phyloP scores from a whole-genome alignment of 495 filamentous ascomycete species.

The Hypoxylon cercidicola region DNA sequence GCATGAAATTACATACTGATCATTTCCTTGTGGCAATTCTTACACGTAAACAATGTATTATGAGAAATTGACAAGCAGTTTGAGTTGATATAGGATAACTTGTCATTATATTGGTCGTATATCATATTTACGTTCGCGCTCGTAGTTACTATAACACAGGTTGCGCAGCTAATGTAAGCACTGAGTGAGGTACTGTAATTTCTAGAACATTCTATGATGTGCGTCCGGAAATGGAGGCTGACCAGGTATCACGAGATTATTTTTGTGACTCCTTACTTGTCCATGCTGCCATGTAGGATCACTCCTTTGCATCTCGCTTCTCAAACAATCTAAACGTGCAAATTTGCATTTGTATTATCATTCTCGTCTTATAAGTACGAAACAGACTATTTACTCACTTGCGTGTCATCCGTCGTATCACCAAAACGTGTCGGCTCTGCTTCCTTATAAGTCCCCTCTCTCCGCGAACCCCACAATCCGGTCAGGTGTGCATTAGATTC shows the following conservation, averaged over 20 bases:
- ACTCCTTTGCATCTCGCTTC: not conserved
- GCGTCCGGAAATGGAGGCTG: slow-evolving; percentile 15
- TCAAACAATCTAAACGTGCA: not conserved
- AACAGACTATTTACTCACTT: slow-evolving; percentile 6
- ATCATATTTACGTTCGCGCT: no score
- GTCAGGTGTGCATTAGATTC: slow-evolving; percentile 15
- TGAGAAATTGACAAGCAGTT: not conserved
- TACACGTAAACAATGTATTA: not conserved
- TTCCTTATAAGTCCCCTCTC: not conserved
- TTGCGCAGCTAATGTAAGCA: not conserved
- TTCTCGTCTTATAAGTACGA: slow-evolving; percentile 4
- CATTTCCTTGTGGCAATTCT: no score
- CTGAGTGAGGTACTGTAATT: slow-evolving; percentile 14
- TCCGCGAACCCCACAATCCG: slow-evolving; percentile 23
- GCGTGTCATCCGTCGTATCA: slow-evolving; percentile 11
- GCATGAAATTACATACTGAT: not conserved
- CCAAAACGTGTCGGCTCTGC: not conserved
- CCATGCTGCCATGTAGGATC: not conserved
- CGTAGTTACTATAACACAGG: no score
- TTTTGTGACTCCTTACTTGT: not conserved
- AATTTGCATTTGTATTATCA: not conserved
- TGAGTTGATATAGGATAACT: not conserved
- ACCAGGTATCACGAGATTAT: slow-evolving; percentile 8
- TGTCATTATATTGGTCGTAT: no score
- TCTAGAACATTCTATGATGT: slow-evolving; percentile 29